phyloP scores from a whole-genome alignment of 129 eudicot species.

The Flaveria bidentis region DNA sequence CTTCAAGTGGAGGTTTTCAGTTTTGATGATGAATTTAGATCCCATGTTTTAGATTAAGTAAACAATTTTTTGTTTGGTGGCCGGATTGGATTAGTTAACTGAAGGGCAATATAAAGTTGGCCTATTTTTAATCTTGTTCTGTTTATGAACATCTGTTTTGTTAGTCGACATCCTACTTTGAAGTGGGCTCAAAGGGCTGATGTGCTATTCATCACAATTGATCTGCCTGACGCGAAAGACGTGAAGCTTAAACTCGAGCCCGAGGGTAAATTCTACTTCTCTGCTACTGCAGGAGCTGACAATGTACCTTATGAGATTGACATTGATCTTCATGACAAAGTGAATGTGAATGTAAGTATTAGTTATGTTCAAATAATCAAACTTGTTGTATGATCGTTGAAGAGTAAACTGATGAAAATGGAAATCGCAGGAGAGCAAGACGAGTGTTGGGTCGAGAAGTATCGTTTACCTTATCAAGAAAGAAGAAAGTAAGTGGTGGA shows the following conservation, averaged over 20 bases:
- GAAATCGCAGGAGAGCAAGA: constrained; percentile 63
- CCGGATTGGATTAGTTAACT: too few species aligned
- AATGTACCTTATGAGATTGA: constrained; percentile 57
- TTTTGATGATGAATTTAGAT: too few species aligned
- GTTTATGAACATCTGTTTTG: neutral
- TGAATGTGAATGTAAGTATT: constrained; percentile 58
- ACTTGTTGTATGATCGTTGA: neutral
- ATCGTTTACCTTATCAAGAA: constrained; percentile 63
- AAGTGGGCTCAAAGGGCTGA: constrained; percentile 86
- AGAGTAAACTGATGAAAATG: neutral
- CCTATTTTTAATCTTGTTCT: too few species aligned
- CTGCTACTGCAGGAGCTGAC: constrained; percentile 53
- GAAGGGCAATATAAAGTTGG: too few species aligned
- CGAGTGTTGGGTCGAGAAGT: constrained; percentile 51
- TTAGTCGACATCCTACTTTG: constrained; percentile 74
- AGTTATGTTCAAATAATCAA: too few species aligned
- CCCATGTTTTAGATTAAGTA: too few species aligned
- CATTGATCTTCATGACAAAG: constrained; percentile 58
- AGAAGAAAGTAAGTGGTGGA: constrained; percentile 86
- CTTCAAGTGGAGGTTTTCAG: too few species aligned
- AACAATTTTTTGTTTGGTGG: too few species aligned
- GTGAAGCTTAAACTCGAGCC: constrained; percentile 72
- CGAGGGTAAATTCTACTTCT: constrained; percentile 66
- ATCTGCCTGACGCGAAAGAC: constrained; percentile 68
- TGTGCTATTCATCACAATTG: constrained; percentile 60